Evolutionary conservation across 78 protist genomes (phyloP), one percentile per base, ranked within the genome.

Genomic region (Speleostelium caveatum): DNA sequence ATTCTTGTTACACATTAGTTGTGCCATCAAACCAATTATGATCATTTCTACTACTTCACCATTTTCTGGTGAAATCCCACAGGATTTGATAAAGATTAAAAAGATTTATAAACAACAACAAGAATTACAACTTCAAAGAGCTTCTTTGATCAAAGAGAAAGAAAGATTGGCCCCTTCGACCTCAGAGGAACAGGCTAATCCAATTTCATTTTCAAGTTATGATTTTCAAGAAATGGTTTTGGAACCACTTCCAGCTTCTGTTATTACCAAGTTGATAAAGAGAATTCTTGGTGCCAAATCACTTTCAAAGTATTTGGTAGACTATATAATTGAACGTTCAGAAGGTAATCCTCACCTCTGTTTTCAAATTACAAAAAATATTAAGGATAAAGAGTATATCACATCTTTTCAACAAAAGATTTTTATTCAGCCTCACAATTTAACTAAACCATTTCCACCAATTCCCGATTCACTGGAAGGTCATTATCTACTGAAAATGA

Each of bases 331-430:
- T 5, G 1, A 14, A n/a, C 63, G 58, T 38, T 63, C 65, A 14
- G 88, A 78, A 39, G 88, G 88, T 28, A 78, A 78, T 38, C 88
- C 88, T 38, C 66, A 24, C 24, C 68, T 78, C 16, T 78, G 88
- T 78, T 28, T 66, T 17, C 76, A 78, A 19, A 35, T 58, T 38
- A 67, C 68, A 0, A 66, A 38, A 45, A 19, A n/a, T 26, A 24
- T 61, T 14, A 35, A 39, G 26, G 73, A 67, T 0, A n/a, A 60
- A 17, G 75, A 66, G 17, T 78, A 55, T 59, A 21, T 78, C 4
- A 7, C 36, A 2, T 14, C 45, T 1, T 16, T 3, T 39, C n/a
- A 78, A 1, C 39, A 55, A 0, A 71, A 28, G 4, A 66, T 41
- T 30, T 55, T 36, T 55, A 32, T 78, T 28, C 88, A 78, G 14